Base-by-base conservation (phyloP, 139 green algal genomes). In the Picochlorum sp. region DNA sequence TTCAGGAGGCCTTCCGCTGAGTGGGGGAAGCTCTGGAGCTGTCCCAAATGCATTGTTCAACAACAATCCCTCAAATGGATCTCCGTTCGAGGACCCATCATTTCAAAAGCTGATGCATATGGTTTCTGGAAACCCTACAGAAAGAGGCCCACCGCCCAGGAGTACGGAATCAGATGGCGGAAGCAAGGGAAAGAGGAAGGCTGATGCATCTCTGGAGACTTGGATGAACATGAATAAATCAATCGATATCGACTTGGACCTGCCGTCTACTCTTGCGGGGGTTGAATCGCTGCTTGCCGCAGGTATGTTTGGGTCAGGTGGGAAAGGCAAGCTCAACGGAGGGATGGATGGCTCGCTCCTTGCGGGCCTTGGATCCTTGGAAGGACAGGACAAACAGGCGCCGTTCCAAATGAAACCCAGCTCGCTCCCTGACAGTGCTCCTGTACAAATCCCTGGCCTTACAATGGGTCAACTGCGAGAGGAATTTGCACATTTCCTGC, bases 151-250 rank as follows among this genome's bases (percentile, higher is more conserved):
- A 23, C 10, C 18, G 13, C 51, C 38, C 23, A 41, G 7, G 13
- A n/a, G 47, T 30, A 30, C 52, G n/a, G 31, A 24, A 41, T 65
- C 58, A 37, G 31, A 47, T 49, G 60, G 50, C 13, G 18, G 37
- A 44, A 51, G 23, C 20, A 60, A 49, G 14, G 26, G 28, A n/a
- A 76, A 68, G 55, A 50, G 69, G 26, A 71, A 71, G 49, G 68
- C 68, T 37, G 70, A 76, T 57, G 68, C 70, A 38, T 72, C 63
- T 21, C 56, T 76, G 28, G 70, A 76, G 21, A 63, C 57, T 20
- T 76, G 70, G 70, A 71, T 76, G 63, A 63, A 61, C 10, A 76
- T 72, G 57, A 61, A 68, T 61, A 70, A 70, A 56, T 61, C 38
- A 9, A 56, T 76, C 9, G 70, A 76, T 6, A 4, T 64, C 24